Base-by-base conservation (phyloP, 352 stramenopile genomes). In the Sclerospora graminicola region DNA sequence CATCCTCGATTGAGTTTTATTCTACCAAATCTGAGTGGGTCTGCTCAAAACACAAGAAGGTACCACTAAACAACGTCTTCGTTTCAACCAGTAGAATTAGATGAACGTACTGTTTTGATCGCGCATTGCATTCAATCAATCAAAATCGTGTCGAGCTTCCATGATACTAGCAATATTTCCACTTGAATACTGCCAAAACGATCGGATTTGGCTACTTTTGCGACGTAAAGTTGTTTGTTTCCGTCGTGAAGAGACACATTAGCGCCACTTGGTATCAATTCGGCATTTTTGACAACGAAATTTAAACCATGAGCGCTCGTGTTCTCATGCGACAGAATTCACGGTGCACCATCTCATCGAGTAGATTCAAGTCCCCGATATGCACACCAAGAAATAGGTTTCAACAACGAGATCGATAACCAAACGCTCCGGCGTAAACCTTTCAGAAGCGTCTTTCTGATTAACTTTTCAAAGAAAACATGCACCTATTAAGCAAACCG, bases 191-290 rank as follows among this genome's bases (percentile, higher is more conserved):
- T 89, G 45, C 92, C 92, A 48, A 98, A 88, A 18, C 98, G 52
- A 51, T 94, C 93, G 63, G 98, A 98, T 48, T 96, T 94, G 34
- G 98, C 65, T 31, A 91, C 81, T 18, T 85, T 82, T 10, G 80
- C 66, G 9, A 98, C 68, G 56, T 97, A 99, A 48, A 96, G 68
- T 1, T 86, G 69, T 42, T 98, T 94, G 77, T 98, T 99, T 21
- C 87, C 78, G 37, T 98, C 93, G 13, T 84, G 96, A 1, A 99
- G 76, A 13, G 46, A 10, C 4, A 82, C 64, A 5, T 79, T 45
- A 1, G 60, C 26, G 13, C 81, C 81, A 19, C 64, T 64, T n/a
- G 66, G 67, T 41, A 88, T 72, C 13, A 92, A 50, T 16, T 87
- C 68, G n/a, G 60, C 41, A 14, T 54, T 57, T 29, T 82, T 63